Percentiles rank a stretch among this genome's conserved stretches.
These are phyloP conservation scores for Sequoiadendron giganteum DNA, from an alignment of 75 land plant genomes.

Conservation along the genomic window DNA sequence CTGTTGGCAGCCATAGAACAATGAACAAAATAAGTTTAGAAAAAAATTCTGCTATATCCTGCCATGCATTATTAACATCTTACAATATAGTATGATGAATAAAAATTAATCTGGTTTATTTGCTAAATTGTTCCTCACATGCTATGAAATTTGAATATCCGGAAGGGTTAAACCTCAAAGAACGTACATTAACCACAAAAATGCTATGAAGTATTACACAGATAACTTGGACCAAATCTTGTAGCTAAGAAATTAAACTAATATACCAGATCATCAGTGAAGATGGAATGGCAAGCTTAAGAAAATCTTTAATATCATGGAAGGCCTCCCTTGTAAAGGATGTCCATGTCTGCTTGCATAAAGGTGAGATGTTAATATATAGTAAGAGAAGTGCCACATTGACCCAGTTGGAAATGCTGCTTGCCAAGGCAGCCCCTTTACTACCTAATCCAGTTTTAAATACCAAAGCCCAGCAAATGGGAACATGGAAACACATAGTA, in stretches of 20 bases:
- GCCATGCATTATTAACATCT: not conserved
- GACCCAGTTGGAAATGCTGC: slow-evolving; percentile 62
- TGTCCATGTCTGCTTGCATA: slow-evolving; percentile 62
- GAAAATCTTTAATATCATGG: slow-evolving; percentile 33
- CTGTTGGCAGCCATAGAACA: slow-evolving; percentile 27
- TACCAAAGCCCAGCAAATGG: slow-evolving; percentile 69
- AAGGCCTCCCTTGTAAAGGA: slow-evolving; percentile 66
- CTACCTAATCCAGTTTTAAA: slow-evolving; percentile 68
- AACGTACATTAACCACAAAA: no score
- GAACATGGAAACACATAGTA: slow-evolving; percentile 48
- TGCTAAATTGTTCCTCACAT: not conserved
- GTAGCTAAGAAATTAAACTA: not conserved
- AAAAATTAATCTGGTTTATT: not conserved
- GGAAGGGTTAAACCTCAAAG: not conserved
- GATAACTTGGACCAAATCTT: not conserved
- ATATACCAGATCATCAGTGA: slow-evolving; percentile 79
- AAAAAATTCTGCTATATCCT: not conserved
- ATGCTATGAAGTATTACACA: not conserved
- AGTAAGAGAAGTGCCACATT: slow-evolving; percentile 43
- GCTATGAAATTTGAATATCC: not conserved
- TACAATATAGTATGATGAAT: not conserved
- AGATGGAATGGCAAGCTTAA: slow-evolving; percentile 75
- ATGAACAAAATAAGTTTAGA: not conserved
- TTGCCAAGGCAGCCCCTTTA: slow-evolving; percentile 79
- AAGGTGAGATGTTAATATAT: slow-evolving; percentile 51